Conservation (phyloP, 768 basidiomycete genomes). For the Russula sp. region DNA sequence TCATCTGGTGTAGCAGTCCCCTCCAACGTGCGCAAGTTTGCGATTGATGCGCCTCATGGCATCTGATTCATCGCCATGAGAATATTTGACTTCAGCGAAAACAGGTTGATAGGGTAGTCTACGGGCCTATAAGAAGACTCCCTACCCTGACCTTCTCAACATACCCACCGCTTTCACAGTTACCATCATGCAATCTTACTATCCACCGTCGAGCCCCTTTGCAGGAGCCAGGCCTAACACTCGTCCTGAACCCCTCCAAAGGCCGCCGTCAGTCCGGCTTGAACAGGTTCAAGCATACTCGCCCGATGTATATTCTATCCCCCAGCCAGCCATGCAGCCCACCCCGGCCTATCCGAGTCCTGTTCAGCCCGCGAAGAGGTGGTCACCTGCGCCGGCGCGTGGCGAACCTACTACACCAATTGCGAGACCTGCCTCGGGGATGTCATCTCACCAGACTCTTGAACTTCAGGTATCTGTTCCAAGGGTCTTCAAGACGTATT, state of each 20-base stretch:
- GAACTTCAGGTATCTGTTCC: not conserved
- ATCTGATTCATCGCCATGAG: not conserved
- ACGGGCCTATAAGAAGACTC: constrained; percentile 4
- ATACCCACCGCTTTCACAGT: not conserved
- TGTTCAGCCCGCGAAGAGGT: not conserved
- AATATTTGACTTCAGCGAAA: not conserved
- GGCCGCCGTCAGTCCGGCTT: not conserved
- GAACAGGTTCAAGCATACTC: constrained; percentile 2
- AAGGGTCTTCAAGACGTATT: constrained; percentile 8
- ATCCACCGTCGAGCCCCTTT: constrained; percentile 9
- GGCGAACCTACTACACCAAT: not conserved
- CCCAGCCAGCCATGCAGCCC: not conserved
- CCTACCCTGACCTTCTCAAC: not conserved
- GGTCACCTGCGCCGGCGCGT: not conserved
- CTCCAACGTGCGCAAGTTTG: not conserved
- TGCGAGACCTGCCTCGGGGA: not conserved
- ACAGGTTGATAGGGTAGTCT: not conserved
- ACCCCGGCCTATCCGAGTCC: not conserved
- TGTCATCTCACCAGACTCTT: not conserved
- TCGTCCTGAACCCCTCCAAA: not conserved
- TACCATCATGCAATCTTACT: constrained; percentile 10
- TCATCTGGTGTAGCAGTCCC: not conserved
- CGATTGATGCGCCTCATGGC: not conserved
- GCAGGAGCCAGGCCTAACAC: not conserved
- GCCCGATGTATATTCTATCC: not conserved